Conservation (phyloP, 176 grass and related monocot genomes). For the Paspalum vaginatum region DNA sequence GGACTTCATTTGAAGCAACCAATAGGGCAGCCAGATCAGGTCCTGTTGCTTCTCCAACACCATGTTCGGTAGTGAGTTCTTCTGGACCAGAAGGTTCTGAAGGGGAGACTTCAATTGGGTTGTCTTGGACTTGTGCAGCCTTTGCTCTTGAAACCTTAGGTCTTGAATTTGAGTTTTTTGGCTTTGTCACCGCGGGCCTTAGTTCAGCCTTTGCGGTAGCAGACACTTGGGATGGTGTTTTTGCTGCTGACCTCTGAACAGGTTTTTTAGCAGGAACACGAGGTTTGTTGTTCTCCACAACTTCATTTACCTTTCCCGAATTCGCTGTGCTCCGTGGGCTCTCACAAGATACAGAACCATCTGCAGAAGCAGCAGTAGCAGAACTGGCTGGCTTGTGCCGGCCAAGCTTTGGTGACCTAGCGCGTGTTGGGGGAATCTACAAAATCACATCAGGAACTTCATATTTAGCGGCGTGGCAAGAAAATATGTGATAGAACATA, state of each 20-base stretch:
- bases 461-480: slow-evolving; percentile 1
- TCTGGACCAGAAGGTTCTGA: slow-evolving; percentile 38
- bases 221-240: slow-evolving; percentile 37
- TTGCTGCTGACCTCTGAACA: slow-evolving; percentile 53
- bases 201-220: slow-evolving; percentile 40
- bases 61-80: slow-evolving; percentile 43
- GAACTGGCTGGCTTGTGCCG: slow-evolving; percentile 65
- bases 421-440: slow-evolving; percentile 92
- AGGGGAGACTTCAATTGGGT: slow-evolving; percentile 34
- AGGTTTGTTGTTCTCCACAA: slow-evolving; percentile 45
- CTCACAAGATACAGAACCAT: slow-evolving; percentile 64
- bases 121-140: slow-evolving; percentile 39
- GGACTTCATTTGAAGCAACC: slow-evolving; percentile 61
- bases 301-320: slow-evolving; percentile 44
- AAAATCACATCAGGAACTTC: slow-evolving; percentile 28
- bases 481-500: slow-evolving; percentile 5
- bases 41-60: slow-evolving; percentile 35
- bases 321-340: slow-evolving; percentile 53
- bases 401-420: slow-evolving; percentile 92
- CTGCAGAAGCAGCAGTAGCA: slow-evolving; percentile 48
- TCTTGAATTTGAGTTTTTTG: slow-evolving; percentile 50
- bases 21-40: slow-evolving; percentile 33
- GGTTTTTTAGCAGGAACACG: slow-evolving; percentile 49
- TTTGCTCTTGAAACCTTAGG: slow-evolving; percentile 65
- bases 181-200: slow-evolving; percentile 44